Base-by-base conservation (phyloP, 352 stramenopile species). In the Pythium vanterpoolii region DNA sequence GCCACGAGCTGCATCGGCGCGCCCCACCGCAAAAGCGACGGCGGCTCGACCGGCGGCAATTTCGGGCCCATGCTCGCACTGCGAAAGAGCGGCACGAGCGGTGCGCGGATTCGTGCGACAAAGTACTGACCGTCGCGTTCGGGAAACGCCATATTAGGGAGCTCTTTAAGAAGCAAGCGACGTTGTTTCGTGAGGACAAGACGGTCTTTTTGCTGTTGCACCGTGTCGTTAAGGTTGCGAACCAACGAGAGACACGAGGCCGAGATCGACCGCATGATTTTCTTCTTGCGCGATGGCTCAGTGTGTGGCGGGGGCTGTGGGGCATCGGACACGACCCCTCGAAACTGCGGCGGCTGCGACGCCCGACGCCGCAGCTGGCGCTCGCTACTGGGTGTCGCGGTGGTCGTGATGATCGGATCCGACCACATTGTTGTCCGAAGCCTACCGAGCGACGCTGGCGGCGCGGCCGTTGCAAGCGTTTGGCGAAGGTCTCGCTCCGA, bases 111-210 rank as follows among this genome's bases (percentile, higher is more conserved):
- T 1, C 52, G 24, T 5, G 74, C 82, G 16, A 89, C 60, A 66
- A 86, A 91, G 47, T 86, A 85, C 55, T 81, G 73, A 43, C 79
- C 79, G 44, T 73, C 42, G 11, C 14, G 39, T 13, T 45, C 49
- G 16, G 78, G 74, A 49, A 91, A 87, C 39, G 76, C 86, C 79
- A 91, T 91, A 62, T 91, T 91, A 4, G 82, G 82, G 54, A 91
- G 48, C 49, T 91, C 69, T 42, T 82, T 87, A 58, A 87, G 79
- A 10, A 89, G 52, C 34, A 73, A 57, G 40, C 79, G 77, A 23
- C 79, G 68, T 3, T 73, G 71, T 27, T 72, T 74, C 46, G 77
- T 70, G 23, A 87, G 49, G 8, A 27, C 28, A n/a, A 34, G 50
- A 8, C 45, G 44, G 4, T 70, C 43, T 26, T 62, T 59, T 30